Conservation (phyloP, 2,329 filamentous ascomycete genomes). For the Cytospora chrysosperma region DNA sequence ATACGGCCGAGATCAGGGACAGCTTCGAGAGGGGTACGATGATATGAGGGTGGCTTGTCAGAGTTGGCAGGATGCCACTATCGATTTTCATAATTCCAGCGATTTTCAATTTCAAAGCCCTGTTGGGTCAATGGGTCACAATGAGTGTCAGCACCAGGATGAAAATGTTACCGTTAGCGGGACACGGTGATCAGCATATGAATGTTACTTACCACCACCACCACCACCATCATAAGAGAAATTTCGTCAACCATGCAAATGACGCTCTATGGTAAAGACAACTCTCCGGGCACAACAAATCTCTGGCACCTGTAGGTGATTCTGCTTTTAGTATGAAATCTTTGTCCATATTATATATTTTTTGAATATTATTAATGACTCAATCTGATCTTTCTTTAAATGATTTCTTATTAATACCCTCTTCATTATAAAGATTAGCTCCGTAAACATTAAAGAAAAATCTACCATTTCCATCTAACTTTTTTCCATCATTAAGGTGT, state of each 20-base stretch:
- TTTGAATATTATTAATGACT: too few species aligned
- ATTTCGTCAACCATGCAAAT: not conserved
- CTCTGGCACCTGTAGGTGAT: too few species aligned
- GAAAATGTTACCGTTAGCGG: not conserved
- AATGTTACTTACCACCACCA: too few species aligned
- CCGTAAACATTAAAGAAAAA: too few species aligned
- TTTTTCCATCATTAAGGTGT: too few species aligned
- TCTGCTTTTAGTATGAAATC: too few species aligned
- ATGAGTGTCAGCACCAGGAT: not conserved
- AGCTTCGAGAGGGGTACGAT: slow-evolving; percentile 97
- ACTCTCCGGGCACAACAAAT: not conserved
- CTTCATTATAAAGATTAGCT: too few species aligned
- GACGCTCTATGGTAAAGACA: not conserved
- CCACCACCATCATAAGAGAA: not conserved
- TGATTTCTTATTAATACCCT: too few species aligned
- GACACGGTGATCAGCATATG: not conserved
- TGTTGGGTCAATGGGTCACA: not conserved
- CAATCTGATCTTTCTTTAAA: too few species aligned
- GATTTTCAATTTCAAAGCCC: not conserved
- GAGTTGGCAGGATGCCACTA: not conserved
- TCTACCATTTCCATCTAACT: too few species aligned
- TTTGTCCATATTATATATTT: too few species aligned
- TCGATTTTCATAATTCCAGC: not conserved
- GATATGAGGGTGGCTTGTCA: slow-evolving; percentile 56
- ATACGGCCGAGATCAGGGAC: slow-evolving; percentile 93